Conservation (phyloP, 192 early-diverging fungal species). For the Obelidium mucronatum region DNA sequence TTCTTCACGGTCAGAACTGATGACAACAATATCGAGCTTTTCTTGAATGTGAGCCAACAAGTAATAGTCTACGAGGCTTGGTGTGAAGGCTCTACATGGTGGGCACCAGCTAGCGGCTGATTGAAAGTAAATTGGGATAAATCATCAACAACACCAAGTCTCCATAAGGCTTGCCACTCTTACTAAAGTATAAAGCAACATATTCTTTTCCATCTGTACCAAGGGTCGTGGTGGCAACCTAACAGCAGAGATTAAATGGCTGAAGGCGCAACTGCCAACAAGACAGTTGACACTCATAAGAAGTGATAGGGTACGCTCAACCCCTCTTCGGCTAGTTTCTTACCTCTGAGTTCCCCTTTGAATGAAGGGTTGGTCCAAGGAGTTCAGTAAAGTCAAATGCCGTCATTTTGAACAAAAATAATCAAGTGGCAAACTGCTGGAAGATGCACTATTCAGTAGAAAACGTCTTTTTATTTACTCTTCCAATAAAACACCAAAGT, state of each 20-base stretch:
- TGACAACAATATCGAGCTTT: slow-evolving; percentile 13
- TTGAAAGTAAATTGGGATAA: background rate
- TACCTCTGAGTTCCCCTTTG: background rate
- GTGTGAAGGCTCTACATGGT: background rate
- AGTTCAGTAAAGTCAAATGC: background rate
- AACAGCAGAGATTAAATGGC: background rate
- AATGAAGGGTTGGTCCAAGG: background rate
- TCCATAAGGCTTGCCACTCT: no score
- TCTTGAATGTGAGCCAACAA: background rate
- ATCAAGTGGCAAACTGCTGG: no score
- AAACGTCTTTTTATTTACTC: no score
- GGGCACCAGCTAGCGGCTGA: slow-evolving; percentile 21
- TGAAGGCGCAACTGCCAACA: background rate
- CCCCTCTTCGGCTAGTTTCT: no score
- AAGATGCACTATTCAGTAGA: no score
- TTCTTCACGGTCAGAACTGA: slow-evolving; percentile 1
- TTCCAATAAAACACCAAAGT: no score
- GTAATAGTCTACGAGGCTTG: slow-evolving; percentile 7
- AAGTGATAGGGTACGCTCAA: no score
- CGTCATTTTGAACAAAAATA: background rate
- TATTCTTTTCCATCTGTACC: background rate
- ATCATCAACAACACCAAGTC: background rate
- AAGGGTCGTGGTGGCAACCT: background rate
- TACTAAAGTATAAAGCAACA: slow-evolving; percentile 7
- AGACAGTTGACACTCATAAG: no score